Conservation (phyloP, 805 yeast species). For the Sugiyamaella floridensis region DNA sequence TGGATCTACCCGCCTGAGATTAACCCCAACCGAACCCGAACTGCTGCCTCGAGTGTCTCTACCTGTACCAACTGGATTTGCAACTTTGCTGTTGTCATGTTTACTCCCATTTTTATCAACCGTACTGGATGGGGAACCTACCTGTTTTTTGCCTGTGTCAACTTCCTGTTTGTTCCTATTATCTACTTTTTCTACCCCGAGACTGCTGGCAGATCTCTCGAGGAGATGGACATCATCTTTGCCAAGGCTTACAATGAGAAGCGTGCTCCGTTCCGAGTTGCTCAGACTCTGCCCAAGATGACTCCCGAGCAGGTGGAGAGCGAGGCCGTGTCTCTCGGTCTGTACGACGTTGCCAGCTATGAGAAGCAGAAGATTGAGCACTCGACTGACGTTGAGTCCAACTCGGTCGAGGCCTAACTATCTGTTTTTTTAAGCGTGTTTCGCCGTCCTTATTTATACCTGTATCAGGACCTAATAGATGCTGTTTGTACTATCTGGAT, state of each 20-base stretch:
- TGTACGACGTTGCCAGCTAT: conserved; percentile 24
- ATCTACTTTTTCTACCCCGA: conserved; percentile 68
- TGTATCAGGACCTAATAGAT: not conserved
- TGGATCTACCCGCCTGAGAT: conserved; percentile 25
- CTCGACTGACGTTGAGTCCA: not conserved
- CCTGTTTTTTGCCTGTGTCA: conserved; percentile 59
- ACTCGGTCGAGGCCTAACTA: not conserved
- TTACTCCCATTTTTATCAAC: conserved; percentile 50
- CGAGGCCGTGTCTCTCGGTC: conserved; percentile 53
- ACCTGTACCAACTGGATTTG: conserved; percentile 62
- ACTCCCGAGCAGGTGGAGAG: conserved; percentile 51
- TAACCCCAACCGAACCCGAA: conserved; percentile 22
- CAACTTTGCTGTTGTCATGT: conserved; percentile 62
- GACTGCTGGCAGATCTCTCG: conserved; percentile 68
- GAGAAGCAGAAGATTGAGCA: conserved; percentile 11
- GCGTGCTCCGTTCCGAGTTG: conserved; percentile 56
- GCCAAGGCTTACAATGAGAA: conserved; percentile 56
- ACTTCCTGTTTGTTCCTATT: conserved; percentile 52
- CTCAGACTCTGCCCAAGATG: conserved; percentile 54
- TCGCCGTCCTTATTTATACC: not conserved
- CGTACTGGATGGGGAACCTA: conserved; percentile 54
- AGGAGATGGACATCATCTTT: conserved; percentile 55
- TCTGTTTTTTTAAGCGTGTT: not conserved
- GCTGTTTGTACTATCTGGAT: not conserved
- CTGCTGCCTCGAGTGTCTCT: conserved; percentile 48